Base-by-base conservation (phyloP, 306 rosid species). In the Prunus kanzakura region DNA sequence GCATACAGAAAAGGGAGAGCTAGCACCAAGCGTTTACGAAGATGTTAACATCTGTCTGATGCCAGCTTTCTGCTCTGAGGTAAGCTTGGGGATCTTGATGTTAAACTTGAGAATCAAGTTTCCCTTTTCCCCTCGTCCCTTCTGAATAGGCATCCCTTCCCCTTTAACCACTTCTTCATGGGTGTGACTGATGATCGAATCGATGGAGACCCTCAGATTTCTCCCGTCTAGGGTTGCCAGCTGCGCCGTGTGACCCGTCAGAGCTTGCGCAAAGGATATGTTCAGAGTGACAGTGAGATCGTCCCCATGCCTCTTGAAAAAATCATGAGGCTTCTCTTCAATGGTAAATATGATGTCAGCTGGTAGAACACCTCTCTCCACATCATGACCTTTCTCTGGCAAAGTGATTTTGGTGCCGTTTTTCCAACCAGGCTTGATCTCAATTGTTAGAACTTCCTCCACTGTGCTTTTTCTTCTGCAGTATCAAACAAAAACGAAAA, bases 381-480 rank as follows among this genome's bases (percentile, higher is more conserved):
- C 38, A 35, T 85, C 97, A 76, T 90, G 87, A 64, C 98, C 97
- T 77, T 88, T 95, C 86, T 89, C 95, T 7, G 83, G 96, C 38
- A 92, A 95, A 51, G 98, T 95, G 64, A 95, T 85, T 62, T 89
- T 92, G 9, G 97, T 95, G 64, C 98, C 98, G 68, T 90, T 92
- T 90, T 95, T 95, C 98, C 96, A 94, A 49, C 98, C 97, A 9
- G 93, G 96, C 87, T 89, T 89, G 87, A 94, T 89, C 87, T 90
- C 96, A 7, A 95, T 88, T 23, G 93, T 85, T 27, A 92, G 83
- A 78, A 89, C 84, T 84, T 92, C 97, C 91, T 95, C 96, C 71
- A 87, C 90, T 3, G 95, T 89, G 69, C 79, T 63, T 22, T 93
- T 73, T 64, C 84, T 89, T 89, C 98, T 93, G 81, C 66, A 80